Conservation (phyloP, 208 protist genomes). For the Lotmaria passim region DNA sequence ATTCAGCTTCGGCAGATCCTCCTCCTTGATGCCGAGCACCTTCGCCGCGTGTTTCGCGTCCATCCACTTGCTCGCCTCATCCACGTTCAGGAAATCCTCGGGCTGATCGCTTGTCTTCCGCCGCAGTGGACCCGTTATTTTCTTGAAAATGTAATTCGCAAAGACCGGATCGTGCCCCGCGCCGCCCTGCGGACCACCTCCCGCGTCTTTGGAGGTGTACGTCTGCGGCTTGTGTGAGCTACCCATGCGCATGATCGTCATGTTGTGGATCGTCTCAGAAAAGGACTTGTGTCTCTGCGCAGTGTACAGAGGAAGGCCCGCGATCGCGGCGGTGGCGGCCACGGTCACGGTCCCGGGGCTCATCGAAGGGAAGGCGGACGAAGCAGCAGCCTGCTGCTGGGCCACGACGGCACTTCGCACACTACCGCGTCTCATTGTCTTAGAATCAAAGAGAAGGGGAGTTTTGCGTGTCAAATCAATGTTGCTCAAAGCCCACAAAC, state of each 20-base stretch:
- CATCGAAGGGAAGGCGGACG: not conserved
- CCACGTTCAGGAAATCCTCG: constrained; percentile 75
- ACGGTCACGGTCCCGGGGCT: not conserved
- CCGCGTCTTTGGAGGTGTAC: constrained; percentile 56
- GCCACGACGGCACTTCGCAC: not conserved
- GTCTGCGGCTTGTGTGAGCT: constrained; percentile 32
- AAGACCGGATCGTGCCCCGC: constrained; percentile 46
- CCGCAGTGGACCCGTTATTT: constrained; percentile 58
- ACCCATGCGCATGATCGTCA: constrained; percentile 50
- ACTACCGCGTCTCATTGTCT: not conserved
- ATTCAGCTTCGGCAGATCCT: constrained; percentile 66
- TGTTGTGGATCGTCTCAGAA: constrained; percentile 38
- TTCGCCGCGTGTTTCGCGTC: constrained; percentile 77
- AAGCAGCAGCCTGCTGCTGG: not conserved
- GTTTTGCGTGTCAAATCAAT: too few species aligned
- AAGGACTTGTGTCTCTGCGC: constrained; percentile 40
- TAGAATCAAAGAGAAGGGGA: not conserved
- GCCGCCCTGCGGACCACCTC: constrained; percentile 36
- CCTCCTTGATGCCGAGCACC: constrained; percentile 80
- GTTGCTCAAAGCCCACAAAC: too few species aligned
- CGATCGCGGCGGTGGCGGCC: not conserved
- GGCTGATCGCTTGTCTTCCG: constrained; percentile 61
- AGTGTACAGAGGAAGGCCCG: constrained; percentile 5
- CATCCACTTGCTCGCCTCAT: constrained; percentile 86
- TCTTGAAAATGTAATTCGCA: constrained; percentile 27